phyloP scores from a whole-genome alignment of 1,139 yeast genomes.

The Saccharomyces pastorianus region DNA sequence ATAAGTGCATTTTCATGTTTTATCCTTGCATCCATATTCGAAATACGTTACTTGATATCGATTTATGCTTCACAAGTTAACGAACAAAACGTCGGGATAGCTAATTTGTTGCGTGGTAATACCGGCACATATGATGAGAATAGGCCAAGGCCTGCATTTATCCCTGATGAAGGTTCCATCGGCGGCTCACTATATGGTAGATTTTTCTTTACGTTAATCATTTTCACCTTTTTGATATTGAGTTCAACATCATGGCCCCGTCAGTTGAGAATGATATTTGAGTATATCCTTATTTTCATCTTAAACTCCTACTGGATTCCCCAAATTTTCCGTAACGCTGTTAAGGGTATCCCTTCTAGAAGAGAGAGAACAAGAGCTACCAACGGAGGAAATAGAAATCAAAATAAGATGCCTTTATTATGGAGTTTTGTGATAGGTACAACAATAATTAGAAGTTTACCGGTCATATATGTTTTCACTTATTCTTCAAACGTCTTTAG shows the following conservation, averaged over 20 bases:
- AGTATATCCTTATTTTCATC: constrained; percentile 43
- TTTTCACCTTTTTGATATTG: constrained; percentile 49
- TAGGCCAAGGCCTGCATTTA: constrained; percentile 16
- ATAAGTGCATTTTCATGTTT: constrained; percentile 65
- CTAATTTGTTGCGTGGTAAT: constrained; percentile 21
- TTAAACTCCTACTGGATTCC: constrained; percentile 85
- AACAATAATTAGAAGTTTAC: constrained; percentile 53
- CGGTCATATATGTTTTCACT: constrained; percentile 51
- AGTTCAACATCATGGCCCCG: constrained; percentile 61
- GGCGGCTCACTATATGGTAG: constrained; percentile 55
- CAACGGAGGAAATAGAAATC: constrained; percentile 14
- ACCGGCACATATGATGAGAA: constrained; percentile 15
- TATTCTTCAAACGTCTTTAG: constrained; percentile 44
- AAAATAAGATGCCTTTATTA: constrained; percentile 23
- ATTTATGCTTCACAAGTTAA: constrained; percentile 67
- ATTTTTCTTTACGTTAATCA: constrained; percentile 52
- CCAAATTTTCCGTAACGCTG: constrained; percentile 71
- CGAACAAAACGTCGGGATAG: constrained; percentile 37
- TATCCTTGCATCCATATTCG: constrained; percentile 66
- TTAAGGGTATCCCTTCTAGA: constrained; percentile 32
- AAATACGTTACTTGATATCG: constrained; percentile 62
- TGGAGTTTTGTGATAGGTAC: constrained; percentile 58
- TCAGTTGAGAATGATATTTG: constrained; percentile 47
- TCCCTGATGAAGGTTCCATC: constrained; percentile 48
- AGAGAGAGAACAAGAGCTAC: constrained; percentile 16